Conservation (phyloP, 305 asterid species). For the Plantago coronopus region DNA sequence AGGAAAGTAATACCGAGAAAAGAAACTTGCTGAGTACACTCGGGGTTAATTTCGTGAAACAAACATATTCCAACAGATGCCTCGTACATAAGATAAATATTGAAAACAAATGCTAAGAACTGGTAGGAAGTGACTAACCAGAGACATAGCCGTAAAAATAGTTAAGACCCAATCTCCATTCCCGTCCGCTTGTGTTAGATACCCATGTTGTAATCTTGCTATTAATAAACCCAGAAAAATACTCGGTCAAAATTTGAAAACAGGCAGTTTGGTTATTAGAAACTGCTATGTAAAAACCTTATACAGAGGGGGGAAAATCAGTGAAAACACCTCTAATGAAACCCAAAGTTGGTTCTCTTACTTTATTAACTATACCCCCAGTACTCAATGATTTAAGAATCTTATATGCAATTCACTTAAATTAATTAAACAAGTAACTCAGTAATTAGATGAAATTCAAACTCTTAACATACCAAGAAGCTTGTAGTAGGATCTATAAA, state of each 20-base stretch:
- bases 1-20: no score
- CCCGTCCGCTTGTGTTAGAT: conserved; percentile 84
- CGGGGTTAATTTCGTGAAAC: neutral
- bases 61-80: neutral
- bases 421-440: no score
- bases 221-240: conserved; percentile 22
- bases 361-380: no score
- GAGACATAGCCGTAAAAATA: conserved; percentile 80
- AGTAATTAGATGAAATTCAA: no score
- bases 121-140: conserved; percentile 47
- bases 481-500: conserved; percentile 83
- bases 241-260: conserved; percentile 27
- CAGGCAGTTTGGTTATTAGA: conserved; percentile 11
- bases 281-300: conserved; percentile 10
- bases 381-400: no score
- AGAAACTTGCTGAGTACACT: no score
- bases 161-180: conserved; percentile 98
- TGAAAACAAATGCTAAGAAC: conserved; percentile 1
- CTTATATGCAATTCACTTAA: no score
- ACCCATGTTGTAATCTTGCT: conserved; percentile 94
- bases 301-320: conserved; percentile 6
- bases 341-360: no score
- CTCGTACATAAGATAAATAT: conserved; percentile 6
- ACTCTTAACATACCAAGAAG: conserved; percentile 63
- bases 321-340: no score